Conservation (phyloP, 2,329 filamentous ascomycete genomes). For the Monilinia laxa region DNA sequence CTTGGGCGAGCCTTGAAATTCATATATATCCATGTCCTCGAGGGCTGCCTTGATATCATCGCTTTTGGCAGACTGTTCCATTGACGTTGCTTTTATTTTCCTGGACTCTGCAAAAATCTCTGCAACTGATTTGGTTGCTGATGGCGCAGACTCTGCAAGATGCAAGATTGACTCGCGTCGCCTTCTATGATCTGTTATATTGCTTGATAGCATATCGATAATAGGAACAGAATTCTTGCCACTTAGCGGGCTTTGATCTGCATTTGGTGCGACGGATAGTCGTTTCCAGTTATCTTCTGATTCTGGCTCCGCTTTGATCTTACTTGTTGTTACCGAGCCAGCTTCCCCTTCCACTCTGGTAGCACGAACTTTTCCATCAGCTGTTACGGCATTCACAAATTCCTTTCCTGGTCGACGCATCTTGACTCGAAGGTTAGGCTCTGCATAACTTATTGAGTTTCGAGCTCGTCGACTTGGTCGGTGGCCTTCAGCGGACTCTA, state of each 20-base stretch:
- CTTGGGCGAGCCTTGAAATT: slow-evolving; percentile 35
- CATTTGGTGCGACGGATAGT: slow-evolving; percentile 31
- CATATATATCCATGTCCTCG: slow-evolving; percentile 37
- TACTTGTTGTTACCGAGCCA: slow-evolving; percentile 14
- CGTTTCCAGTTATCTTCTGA: slow-evolving; percentile 39
- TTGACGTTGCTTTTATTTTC: slow-evolving; percentile 34
- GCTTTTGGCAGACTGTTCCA: slow-evolving; percentile 30
- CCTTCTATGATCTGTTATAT: slow-evolving; percentile 39
- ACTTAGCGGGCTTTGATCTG: slow-evolving; percentile 39
- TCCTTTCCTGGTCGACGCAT: slow-evolving; percentile 80
- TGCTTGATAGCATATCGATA: slow-evolving; percentile 32
- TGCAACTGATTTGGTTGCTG: slow-evolving; percentile 35
- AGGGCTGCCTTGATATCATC: slow-evolving; percentile 28
- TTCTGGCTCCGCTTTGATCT: slow-evolving; percentile 38
- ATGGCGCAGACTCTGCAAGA: slow-evolving; percentile 30
- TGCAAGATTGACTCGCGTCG: slow-evolving; percentile 39
- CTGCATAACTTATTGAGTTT: slow-evolving; percentile 73
- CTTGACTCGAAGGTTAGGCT: slow-evolving; percentile 78
- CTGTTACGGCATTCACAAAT: slow-evolving; percentile 69
- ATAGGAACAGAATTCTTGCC: slow-evolving; percentile 30
- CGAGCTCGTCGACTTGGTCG: slow-evolving; percentile 67
- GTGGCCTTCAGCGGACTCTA: slow-evolving; percentile 54
- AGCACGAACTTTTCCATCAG: slow-evolving; percentile 52
- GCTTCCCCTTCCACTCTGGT: slow-evolving; percentile 34
- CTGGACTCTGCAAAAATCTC: slow-evolving; percentile 38